phyloP scores from a whole-genome alignment of 495 filamentous ascomycete species.

The Podospora bellae-mahoneyi region DNA sequence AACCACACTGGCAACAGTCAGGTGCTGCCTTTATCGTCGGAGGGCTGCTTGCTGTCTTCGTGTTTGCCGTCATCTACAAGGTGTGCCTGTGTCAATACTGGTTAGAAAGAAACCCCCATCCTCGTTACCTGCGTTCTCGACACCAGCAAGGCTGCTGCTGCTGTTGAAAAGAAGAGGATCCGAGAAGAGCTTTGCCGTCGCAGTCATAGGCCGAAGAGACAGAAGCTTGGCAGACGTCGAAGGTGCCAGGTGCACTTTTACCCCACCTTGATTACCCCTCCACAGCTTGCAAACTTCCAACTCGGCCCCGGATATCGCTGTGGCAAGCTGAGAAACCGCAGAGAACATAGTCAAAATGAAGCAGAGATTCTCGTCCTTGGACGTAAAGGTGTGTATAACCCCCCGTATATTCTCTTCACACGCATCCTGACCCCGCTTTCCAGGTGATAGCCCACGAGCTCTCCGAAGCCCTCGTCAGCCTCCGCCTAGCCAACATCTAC shows the following conservation, averaged over 20 bases:
- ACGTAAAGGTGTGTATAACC: constrained; percentile 63
- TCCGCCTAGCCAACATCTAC: constrained; percentile 90
- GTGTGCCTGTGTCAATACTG: not conserved
- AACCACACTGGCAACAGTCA: not conserved
- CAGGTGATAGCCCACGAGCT: constrained; percentile 94
- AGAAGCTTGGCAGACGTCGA: not conserved
- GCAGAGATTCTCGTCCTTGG: constrained; percentile 91
- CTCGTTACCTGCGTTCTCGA: not conserved
- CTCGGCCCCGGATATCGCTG: not conserved
- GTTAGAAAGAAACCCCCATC: not conserved
- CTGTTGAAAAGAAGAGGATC: not conserved
- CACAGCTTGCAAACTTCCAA: not conserved
- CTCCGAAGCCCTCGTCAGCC: constrained; percentile 62
- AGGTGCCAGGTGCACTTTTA: not conserved
- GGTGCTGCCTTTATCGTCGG: not conserved
- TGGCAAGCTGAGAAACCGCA: not conserved
- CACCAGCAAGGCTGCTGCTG: not conserved
- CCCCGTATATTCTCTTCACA: not conserved
- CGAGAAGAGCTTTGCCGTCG: not conserved
- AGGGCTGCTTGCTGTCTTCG: not conserved
- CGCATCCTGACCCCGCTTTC: not conserved
- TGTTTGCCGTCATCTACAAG: not conserved
- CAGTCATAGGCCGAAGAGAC: not conserved
- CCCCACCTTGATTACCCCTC: not conserved
- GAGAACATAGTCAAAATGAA: constrained; percentile 64